Evolutionary conservation across 768 basidiomycete genomes (phyloP).

Genomic region (Psilocybe tampanensis): DNA sequence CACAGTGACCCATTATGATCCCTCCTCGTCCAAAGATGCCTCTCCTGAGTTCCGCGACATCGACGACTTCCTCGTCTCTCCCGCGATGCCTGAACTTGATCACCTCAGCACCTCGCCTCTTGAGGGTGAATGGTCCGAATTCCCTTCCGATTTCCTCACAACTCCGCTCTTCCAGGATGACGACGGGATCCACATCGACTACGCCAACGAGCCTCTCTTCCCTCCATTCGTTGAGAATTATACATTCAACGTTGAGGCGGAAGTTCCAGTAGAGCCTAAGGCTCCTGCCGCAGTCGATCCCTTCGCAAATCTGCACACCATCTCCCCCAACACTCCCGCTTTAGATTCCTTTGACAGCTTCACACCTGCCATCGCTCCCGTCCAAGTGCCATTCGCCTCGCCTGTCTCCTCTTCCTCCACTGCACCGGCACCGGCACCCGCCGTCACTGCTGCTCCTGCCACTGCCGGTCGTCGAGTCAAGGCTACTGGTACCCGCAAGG

Average conservation of each 20-base stretch:
- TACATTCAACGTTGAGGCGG: slow-evolving; percentile 14
- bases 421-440: slow-evolving; percentile 48
- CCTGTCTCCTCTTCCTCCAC: slow-evolving; percentile 37
- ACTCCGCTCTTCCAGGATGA: slow-evolving; percentile 36
- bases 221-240: not conserved
- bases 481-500: slow-evolving; percentile 52
- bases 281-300: not conserved
- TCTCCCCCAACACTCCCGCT: slow-evolving; percentile 55
- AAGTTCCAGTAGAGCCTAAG: slow-evolving; percentile 13
- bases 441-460: slow-evolving; percentile 13
- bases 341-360: slow-evolving; percentile 37
- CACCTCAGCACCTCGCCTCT: slow-evolving; percentile 21
- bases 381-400: not conserved
- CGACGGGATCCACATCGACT: slow-evolving; percentile 27
- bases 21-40: slow-evolving; percentile 12
- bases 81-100: slow-evolving; percentile 26
- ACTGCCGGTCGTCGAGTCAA: slow-evolving; percentile 16
- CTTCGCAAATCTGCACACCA: slow-evolving; percentile 36
- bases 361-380: not conserved
- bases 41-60: slow-evolving; percentile 19
- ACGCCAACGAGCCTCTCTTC: too few relatives aligned
- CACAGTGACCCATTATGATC: slow-evolving; percentile 22
- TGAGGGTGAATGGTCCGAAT: too few relatives aligned
- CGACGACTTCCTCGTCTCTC: slow-evolving; percentile 31
- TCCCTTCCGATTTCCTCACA: slow-evolving; percentile 37